These are phyloP conservation scores for Trichosporon sp. DNA, from an alignment of 1,284 basidiomycete species.

Conservation along the genomic window DNA sequence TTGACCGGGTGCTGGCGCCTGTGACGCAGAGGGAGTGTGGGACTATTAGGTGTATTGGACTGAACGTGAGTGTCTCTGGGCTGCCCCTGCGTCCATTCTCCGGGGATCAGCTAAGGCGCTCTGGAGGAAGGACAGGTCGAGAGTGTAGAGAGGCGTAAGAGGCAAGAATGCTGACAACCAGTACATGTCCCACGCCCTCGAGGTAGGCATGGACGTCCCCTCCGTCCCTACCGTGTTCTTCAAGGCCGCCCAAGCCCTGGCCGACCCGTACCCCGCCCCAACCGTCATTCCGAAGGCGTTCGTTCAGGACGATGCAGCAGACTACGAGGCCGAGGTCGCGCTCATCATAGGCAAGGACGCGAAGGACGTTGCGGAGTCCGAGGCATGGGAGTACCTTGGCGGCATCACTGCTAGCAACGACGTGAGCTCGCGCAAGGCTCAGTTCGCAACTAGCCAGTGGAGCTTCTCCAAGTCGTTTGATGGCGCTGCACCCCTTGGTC, in stretches of 20 bases:
- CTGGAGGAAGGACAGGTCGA: background rate
- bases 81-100: too few relatives aligned
- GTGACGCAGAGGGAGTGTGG: conserved; percentile 37
- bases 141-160: background rate
- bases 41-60: conserved; percentile 44
- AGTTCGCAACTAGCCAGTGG: conserved; percentile 45
- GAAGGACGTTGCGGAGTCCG: conserved; percentile 67
- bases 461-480: conserved; percentile 48
- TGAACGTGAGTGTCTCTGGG: conserved; percentile 37
- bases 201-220: conserved; percentile 36
- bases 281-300: conserved; percentile 39
- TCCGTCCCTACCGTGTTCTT: conserved; percentile 40
- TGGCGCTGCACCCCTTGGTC: conserved; percentile 48
- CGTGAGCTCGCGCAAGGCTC: conserved; percentile 39
- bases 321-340: conserved; percentile 84
- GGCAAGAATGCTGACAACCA: conserved; percentile 18
- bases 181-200: conserved; percentile 47
- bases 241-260: conserved; percentile 36
- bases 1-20: conserved; percentile 40
- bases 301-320: conserved; percentile 66
- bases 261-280: conserved; percentile 35
- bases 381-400: conserved; percentile 75
- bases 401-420: conserved; percentile 53
- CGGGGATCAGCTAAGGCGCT: too few relatives aligned
- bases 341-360: conserved; percentile 76